Evolutionary conservation across 495 filamentous ascomycete genomes (phyloP), one percentile per base, ranked within the genome.

Genomic region (Echria macrotheca): DNA sequence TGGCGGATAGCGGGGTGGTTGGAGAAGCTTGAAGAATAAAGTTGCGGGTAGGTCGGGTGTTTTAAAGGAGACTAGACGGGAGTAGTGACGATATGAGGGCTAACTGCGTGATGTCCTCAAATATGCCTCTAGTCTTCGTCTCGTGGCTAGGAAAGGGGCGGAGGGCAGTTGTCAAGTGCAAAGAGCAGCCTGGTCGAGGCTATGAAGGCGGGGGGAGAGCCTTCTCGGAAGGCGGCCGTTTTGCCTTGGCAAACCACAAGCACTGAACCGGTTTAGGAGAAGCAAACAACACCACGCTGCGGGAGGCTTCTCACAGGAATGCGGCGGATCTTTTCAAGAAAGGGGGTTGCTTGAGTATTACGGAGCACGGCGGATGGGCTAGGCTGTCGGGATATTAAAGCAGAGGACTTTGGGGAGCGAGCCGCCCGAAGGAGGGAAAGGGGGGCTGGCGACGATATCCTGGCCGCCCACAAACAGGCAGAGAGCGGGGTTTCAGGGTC

Each of bases 401-500:
- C 35, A 41, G 38, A 23, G 23, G 11, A 12, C 5, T 8, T 9
- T 8, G 21, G 41, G 18, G 50, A 29, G 31, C 44, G 31, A 47
- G 46, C 39, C 55, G 49, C 49, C 41, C 42, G 22, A 36, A 46
- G 38, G 59, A 43, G 58, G 50, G 35, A 14, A n/a, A 19, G 29
- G 21, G 17, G 18, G 38, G 12, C 17, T 21, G 17, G 19, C 2
- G 38, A 25, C 18, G 6, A 21, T 21, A 21, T 7, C 4, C 38
- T 41, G 7, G 22, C 14, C 12, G 19, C 14, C 38, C 6, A 17
- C 21, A 11, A 25, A 17, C 35, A 37, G 26, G 7, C n/a, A n/a
- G n/a, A n/a, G n/a, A n/a, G n/a, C n/a, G n/a, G 47, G 52, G 63
- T 68, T 69, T 67, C 68, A 68, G 59, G 66, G 67, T 62, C 68